Evolutionary conservation across 148 eudicot species (phyloP).

Genomic region (Rhododendron griersonianum): DNA sequence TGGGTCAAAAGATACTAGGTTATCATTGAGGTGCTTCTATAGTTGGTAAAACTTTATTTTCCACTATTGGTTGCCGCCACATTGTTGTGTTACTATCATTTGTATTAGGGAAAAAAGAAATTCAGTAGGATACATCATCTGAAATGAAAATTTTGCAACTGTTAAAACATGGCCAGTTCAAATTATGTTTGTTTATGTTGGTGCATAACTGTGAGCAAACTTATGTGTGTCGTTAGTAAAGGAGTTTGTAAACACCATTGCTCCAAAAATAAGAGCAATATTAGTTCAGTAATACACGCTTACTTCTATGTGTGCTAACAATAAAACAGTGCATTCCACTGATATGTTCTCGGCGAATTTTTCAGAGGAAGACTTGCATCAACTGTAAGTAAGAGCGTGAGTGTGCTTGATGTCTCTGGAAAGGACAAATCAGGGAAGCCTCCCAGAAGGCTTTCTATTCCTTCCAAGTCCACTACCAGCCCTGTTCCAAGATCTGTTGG

Average conservation of each 20-base stretch:
- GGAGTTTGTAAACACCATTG: neutral
- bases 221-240: neutral
- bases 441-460: slow-evolving; percentile 72
- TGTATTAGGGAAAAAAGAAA: neutral
- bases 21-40: neutral
- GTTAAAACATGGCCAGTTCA: neutral
- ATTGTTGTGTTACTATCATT: neutral
- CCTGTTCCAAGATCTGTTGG: slow-evolving; percentile 40
- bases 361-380: slow-evolving; percentile 55
- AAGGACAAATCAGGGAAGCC: slow-evolving; percentile 74
- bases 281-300: neutral
- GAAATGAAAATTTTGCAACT: neutral
- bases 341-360: neutral
- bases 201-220: neutral
- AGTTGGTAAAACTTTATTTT: neutral
- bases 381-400: slow-evolving; percentile 59
- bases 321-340: neutral
- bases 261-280: neutral
- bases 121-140: neutral
- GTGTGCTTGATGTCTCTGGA: slow-evolving; percentile 57
- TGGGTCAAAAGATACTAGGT: neutral
- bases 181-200: neutral
- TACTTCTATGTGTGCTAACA: neutral
- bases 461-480: slow-evolving; percentile 45
- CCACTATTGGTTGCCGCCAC: neutral